phyloP scores from a whole-genome alignment of 495 filamentous ascomycete species.

The Thermothielavioides terrestris region DNA sequence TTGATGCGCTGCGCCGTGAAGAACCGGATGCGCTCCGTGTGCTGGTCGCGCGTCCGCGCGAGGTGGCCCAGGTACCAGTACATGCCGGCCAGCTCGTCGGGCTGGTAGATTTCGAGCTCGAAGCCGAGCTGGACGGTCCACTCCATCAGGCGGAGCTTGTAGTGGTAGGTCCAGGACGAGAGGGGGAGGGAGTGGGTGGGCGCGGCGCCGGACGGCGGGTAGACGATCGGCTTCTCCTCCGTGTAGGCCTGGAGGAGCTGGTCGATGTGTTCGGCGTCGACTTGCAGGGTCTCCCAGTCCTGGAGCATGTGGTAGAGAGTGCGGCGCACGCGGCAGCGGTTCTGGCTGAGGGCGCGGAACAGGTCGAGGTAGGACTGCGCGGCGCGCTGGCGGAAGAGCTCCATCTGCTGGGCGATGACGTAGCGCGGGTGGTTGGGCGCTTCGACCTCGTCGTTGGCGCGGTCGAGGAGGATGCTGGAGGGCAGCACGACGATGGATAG shows the following conservation, averaged over 20 bases:
- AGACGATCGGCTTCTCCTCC: constrained; percentile 49
- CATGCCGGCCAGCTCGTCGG: constrained; percentile 80
- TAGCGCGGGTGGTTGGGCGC: constrained; percentile 67
- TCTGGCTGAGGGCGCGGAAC: constrained; percentile 76
- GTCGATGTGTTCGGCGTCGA: constrained; percentile 75
- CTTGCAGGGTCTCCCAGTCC: constrained; percentile 79
- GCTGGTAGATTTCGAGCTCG: constrained; percentile 80
- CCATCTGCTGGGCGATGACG: constrained; percentile 67
- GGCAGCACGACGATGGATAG: constrained; percentile 69
- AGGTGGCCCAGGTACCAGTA: constrained; percentile 73
- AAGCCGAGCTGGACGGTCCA: constrained; percentile 91
- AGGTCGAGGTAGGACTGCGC: constrained; percentile 74
- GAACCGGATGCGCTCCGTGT: constrained; percentile 62
- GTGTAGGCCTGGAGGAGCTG: constrained; percentile 55
- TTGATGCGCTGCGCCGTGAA: constrained; percentile 41
- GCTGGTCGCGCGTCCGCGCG: constrained; percentile 44
- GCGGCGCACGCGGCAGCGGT: constrained; percentile 76
- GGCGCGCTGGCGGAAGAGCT: constrained; percentile 67
- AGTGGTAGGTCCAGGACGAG: constrained; percentile 79
- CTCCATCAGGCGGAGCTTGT: constrained; percentile 81
- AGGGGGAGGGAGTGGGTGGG: constrained; percentile 54
- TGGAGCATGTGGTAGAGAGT: constrained; percentile 71
- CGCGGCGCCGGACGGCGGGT: constrained; percentile 18
- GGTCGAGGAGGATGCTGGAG: constrained; percentile 59
- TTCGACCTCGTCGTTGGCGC: constrained; percentile 65